phyloP scores from a whole-genome alignment of 768 basidiomycete genomes.

The Cubamyces lactineus region DNA sequence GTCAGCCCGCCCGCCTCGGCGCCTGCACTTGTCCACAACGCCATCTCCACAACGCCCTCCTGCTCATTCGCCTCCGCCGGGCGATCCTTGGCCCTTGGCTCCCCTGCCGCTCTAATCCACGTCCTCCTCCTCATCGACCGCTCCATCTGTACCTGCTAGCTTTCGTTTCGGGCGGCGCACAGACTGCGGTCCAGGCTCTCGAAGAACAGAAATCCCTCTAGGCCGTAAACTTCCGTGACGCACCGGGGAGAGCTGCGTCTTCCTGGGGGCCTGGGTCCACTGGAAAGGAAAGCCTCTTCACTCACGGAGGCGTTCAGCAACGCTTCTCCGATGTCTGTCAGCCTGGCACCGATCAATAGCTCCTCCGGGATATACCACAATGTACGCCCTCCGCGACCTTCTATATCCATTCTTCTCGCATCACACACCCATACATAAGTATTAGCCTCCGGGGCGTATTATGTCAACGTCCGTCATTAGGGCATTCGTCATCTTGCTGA shows the following conservation, averaged over 20 bases:
- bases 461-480: no score
- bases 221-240: no score
- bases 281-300: neutral
- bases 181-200: neutral
- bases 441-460: no score
- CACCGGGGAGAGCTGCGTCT: no score
- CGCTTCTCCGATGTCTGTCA: neutral
- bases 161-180: neutral
- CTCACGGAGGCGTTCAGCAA: slow-evolving; percentile 4
- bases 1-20: neutral
- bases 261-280: no score
- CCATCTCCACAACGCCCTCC: neutral
- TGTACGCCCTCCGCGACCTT: no score
- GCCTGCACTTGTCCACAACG: neutral
- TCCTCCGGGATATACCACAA: neutral
- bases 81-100: slow-evolving; percentile 7
- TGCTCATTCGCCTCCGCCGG: neutral
- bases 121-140: neutral
- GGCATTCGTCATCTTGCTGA: no score
- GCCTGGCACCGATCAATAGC: neutral
- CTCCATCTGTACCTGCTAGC: neutral
- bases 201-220: no score
- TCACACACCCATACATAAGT: no score
- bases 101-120: slow-evolving; percentile 3
- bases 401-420: no score